Conservation (phyloP, 768 basidiomycete species). For the Tylopilus felleus region DNA sequence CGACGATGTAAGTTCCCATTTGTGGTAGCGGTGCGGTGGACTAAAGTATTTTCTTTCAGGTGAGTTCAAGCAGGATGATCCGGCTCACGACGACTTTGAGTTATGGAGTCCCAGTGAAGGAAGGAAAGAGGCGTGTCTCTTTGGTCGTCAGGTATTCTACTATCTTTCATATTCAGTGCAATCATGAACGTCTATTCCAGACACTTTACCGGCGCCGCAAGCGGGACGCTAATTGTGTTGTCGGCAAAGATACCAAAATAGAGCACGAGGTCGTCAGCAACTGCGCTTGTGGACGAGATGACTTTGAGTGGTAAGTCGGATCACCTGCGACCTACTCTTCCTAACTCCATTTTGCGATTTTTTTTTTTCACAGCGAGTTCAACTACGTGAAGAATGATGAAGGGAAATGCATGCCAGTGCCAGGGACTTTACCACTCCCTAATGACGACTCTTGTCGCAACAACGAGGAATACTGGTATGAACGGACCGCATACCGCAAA, state of each 20-base stretch:
- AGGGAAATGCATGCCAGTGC: conserved; percentile 75
- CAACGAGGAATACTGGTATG: conserved; percentile 85
- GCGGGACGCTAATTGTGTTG: conserved; percentile 75
- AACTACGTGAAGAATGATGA: conserved; percentile 71
- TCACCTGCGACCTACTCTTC: background rate
- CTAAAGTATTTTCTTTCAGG: conserved; percentile 43
- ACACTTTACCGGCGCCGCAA: conserved; percentile 88
- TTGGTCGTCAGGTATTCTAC: conserved; percentile 74
- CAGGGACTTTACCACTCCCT: conserved; percentile 61
- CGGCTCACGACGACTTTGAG: conserved; percentile 90
- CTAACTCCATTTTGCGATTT: background rate
- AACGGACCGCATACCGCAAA: conserved; percentile 86
- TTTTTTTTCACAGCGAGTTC: conserved; percentile 69
- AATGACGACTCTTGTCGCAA: conserved; percentile 59
- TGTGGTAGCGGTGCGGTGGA: background rate
- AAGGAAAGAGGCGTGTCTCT: conserved; percentile 84
- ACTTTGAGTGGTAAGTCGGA: conserved; percentile 90
- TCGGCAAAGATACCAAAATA: conserved; percentile 65
- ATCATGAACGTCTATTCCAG: conserved; percentile 36
- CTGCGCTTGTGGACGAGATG: conserved; percentile 67
- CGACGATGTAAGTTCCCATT: conserved; percentile 62
- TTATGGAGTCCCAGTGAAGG: conserved; percentile 94
- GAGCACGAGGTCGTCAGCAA: conserved; percentile 54
- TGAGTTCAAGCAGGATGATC: conserved; percentile 61
- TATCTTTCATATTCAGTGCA: background rate